phyloP scores from a whole-genome alignment of 2,329 filamentous ascomycete genomes.

The Ceratocystiopsis minuta region DNA sequence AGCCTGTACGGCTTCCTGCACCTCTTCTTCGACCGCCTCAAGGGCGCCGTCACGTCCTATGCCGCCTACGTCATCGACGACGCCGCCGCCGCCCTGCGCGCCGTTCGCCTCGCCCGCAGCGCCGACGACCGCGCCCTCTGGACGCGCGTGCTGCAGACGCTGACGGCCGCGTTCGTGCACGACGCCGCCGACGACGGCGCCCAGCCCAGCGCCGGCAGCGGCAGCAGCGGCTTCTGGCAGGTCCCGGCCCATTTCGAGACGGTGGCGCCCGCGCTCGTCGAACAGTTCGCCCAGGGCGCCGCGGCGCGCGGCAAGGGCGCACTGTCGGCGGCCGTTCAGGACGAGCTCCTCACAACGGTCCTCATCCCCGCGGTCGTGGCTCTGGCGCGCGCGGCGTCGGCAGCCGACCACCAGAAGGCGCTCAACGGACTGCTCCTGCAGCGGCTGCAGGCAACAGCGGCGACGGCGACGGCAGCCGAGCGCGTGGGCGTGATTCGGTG shows the following conservation, averaged over 20 bases:
- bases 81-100: constrained; percentile 43
- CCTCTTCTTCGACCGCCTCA: constrained; percentile 67
- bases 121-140: constrained; percentile 43
- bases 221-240: constrained; percentile 54
- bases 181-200: constrained; percentile 55
- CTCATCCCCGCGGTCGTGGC: constrained; percentile 62
- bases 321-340: constrained; percentile 3
- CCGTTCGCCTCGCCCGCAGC: constrained; percentile 24
- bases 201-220: background rate
- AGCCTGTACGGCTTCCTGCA: constrained; percentile 69
- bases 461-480: constrained; percentile 33
- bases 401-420: constrained; percentile 77
- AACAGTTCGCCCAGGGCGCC: constrained; percentile 38
- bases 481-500: constrained; percentile 68
- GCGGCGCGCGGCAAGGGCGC: constrained; percentile 5
- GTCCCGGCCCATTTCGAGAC: constrained; percentile 68
- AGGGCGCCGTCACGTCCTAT: constrained; percentile 89
- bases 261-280: constrained; percentile 50
- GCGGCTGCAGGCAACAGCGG: constrained; percentile 52
- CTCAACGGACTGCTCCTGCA: constrained; percentile 65
- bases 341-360: constrained; percentile 24
- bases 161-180: constrained; percentile 63
- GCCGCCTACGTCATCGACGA: constrained; percentile 69
- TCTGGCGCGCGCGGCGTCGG: constrained; percentile 63
- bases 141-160: constrained; percentile 49